Conservation (phyloP, 2,329 filamentous ascomycete genomes). For the Cladosporium sphaerospermum region DNA sequence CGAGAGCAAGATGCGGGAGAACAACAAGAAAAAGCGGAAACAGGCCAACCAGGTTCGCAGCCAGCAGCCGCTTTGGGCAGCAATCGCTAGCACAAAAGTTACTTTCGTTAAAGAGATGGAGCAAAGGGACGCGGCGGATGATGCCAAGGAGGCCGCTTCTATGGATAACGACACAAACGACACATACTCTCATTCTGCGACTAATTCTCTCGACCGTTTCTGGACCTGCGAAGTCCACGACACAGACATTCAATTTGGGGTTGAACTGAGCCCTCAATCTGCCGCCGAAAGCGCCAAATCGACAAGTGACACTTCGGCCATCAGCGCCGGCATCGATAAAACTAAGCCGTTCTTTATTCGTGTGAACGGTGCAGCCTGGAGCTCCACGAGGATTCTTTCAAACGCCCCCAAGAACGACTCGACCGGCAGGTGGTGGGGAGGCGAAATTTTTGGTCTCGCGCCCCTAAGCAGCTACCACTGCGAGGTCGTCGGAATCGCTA, state of each 20-base stretch:
- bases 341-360: conserved; percentile 72
- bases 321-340: conserved; percentile 50
- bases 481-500: conserved; percentile 66
- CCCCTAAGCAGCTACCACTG: conserved; percentile 71
- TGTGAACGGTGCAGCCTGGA: conserved; percentile 74
- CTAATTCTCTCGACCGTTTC: conserved; percentile 55
- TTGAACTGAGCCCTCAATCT: conserved; percentile 27
- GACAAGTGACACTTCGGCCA: conserved; percentile 33
- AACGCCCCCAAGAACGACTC: conserved; percentile 29
- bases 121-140: conserved; percentile 68
- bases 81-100: conserved; percentile 91
- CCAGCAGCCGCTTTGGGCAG: conserved; percentile 89
- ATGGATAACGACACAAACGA: conserved; percentile 58
- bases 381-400: conserved; percentile 63
- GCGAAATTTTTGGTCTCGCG: conserved; percentile 61
- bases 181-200: conserved; percentile 67
- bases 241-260: conserved; percentile 66
- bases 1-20: conserved; percentile 52
- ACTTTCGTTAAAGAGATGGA: conserved; percentile 78
- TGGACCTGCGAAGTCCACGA: conserved; percentile 77
- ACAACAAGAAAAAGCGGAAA: conserved; percentile 76
- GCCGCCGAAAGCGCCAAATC: conserved; percentile 8
- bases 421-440: conserved; percentile 56
- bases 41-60: conserved; percentile 86
- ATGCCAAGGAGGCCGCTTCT: conserved; percentile 67